Percentiles rank a stretch among this genome's conserved stretches.
phyloP scores from a whole-genome alignment of 2,329 filamentous ascomycete genomes.

The Teratosphaeriaceae sp. region DNA sequence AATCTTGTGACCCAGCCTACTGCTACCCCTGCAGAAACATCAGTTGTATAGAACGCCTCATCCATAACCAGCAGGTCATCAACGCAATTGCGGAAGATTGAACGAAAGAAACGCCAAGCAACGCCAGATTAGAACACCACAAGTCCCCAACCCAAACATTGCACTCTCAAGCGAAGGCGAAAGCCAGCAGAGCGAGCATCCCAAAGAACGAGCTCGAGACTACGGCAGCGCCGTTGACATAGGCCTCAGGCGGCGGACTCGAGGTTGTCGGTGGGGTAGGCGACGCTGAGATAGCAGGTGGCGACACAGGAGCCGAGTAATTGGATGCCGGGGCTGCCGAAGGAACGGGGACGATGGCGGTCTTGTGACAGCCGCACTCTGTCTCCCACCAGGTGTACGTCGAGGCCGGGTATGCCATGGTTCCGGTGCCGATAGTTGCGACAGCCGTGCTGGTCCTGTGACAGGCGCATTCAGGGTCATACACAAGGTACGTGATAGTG shows the following conservation, averaged over 20 bases:
- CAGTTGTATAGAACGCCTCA: too few relatives aligned
- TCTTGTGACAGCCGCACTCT: background rate
- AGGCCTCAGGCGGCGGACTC: background rate
- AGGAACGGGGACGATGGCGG: background rate
- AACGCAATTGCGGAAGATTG: too few relatives aligned
- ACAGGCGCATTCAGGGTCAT: background rate
- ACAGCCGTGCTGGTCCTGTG: background rate
- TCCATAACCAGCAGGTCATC: too few relatives aligned
- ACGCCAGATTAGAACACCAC: too few relatives aligned
- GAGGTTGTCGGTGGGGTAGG: background rate
- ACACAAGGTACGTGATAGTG: background rate
- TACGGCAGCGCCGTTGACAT: background rate
- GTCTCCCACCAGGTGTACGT: slow-evolving; percentile 2
- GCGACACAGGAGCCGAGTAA: background rate
- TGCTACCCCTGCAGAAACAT: too few relatives aligned
- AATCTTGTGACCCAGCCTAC: too few relatives aligned
- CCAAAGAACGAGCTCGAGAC: background rate
- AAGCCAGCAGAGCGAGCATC: background rate
- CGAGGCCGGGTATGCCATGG: background rate
- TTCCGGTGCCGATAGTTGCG: background rate
- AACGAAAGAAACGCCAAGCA: too few relatives aligned
- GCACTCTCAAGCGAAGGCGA: too few relatives aligned
- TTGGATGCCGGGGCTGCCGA: background rate
- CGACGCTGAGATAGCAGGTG: background rate
- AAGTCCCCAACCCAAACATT: too few relatives aligned